Conservation (phyloP, 2,329 filamentous ascomycete genomes). For the Pezicula carpinea region DNA sequence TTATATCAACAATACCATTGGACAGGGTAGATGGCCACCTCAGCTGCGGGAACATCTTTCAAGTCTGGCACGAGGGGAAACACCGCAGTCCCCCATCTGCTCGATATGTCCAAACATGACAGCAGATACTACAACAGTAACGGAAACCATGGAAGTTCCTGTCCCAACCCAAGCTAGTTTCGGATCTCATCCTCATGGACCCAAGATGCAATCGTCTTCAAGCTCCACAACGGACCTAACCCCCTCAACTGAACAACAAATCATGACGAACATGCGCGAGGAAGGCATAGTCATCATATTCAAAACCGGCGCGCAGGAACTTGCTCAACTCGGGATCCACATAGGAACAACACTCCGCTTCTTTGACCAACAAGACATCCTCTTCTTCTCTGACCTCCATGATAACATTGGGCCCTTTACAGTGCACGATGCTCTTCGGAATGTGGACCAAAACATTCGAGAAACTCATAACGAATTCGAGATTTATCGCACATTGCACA, state of each 20-base stretch:
- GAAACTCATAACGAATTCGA: conserved; percentile 42
- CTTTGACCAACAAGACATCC: conserved; percentile 36
- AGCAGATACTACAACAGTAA: not conserved
- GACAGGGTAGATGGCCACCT: not conserved
- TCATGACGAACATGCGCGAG: conserved; percentile 7
- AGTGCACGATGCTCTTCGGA: conserved; percentile 43
- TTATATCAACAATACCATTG: not conserved
- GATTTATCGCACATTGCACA: conserved; percentile 34
- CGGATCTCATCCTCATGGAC: too few relatives aligned
- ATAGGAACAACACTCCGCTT: conserved; percentile 48
- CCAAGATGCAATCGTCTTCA: not conserved
- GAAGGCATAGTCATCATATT: conserved; percentile 37
- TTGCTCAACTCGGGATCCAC: conserved; percentile 48
- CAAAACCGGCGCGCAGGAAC: conserved; percentile 54
- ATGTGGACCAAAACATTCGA: conserved; percentile 37
- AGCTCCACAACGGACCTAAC: not conserved
- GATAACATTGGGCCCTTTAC: conserved; percentile 40
- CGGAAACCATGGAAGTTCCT: not conserved
- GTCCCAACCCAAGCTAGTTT: not conserved
- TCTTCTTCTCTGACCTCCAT: conserved; percentile 55
- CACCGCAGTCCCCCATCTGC: not conserved
- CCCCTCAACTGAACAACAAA: conserved; percentile 8
- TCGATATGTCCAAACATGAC: not conserved
- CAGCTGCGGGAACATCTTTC: not conserved
- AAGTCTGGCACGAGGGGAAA: not conserved